Evolutionary conservation across 176 grass and related monocot genomes (phyloP).

Genomic region (Sorghum bicolor): DNA sequence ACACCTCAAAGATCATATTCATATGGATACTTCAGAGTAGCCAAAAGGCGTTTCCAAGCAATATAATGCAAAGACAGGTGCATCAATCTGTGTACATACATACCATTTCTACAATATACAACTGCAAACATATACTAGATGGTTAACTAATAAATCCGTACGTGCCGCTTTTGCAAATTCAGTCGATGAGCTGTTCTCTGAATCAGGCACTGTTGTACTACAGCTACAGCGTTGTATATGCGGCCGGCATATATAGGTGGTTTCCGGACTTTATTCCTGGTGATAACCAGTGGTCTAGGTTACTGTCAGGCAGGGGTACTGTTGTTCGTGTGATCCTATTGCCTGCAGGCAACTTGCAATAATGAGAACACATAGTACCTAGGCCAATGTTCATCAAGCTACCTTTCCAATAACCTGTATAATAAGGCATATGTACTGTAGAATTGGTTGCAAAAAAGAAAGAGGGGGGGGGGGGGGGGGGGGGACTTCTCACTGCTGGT

Average conservation of each 20-base stretch:
- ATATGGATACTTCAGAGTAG: not conserved
- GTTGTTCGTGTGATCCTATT: not conserved
- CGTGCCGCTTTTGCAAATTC: not conserved
- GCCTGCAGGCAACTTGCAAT: constrained; percentile 10
- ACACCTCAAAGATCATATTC: not conserved
- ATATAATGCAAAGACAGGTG: not conserved
- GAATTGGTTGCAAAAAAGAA: not conserved
- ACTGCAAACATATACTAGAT: not conserved
- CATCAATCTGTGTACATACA: not conserved
- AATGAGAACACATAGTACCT: not conserved
- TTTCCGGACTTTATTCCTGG: constrained; percentile 23
- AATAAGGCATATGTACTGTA: not conserved
- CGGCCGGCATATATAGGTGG: not conserved
- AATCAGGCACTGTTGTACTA: not conserved
- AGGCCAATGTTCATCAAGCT: not conserved
- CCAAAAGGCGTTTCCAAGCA: not conserved
- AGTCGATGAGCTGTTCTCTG: constrained; percentile 20
- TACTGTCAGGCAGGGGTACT: not conserved
- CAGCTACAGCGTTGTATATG: not conserved
- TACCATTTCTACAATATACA: not conserved
- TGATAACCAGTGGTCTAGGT: constrained; percentile 15
- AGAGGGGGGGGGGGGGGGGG: too few relatives aligned
- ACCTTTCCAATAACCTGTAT: not conserved
- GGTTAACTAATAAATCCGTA: not conserved
- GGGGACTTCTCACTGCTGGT: not conserved